Base-by-base conservation (phyloP, 345 rosid genomes). In the Jatropha curcas region DNA sequence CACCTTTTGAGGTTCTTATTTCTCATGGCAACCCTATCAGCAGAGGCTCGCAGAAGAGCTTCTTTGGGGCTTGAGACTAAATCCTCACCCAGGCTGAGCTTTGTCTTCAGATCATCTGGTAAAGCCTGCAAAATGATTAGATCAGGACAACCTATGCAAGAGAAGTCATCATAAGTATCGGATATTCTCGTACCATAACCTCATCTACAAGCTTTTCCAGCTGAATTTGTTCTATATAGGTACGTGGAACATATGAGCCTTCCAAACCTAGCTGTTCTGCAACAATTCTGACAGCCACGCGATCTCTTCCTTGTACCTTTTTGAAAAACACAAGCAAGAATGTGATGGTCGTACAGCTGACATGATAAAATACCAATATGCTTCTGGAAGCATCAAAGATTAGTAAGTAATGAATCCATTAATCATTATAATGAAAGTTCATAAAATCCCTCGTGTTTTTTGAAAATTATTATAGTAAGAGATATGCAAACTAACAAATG, bases 301-400 rank as follows among this genome's bases (percentile, higher is more conserved):
- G 88, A 70, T 96, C 99, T 84, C 83, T 90, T 81, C 99, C 99
- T 89, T 96, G 99, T 70, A 96, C 99, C 99, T 96, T 78, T 75
- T 79, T 58, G n/a, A 22, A 82, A 56, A 14, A 71, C 28, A 71
- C 69, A 74, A 41, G 22, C n/a, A 72, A 65, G 58, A 51, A 68
- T 11, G 5, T 13, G 20, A 28, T 3, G 60, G 28, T 35, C 62
- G 16, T 16, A 57, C 22, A 50, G 55, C 27, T 66, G 56, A 66
- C 17, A 48, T 33, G 43, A 28, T 28, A 51, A 46, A 46, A 22
- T 58, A 75, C 16, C 50, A 12, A 50, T 20, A 30, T 24, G 24
- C 8, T 28, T 53, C 14, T 35, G 22, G 16, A 37, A 70, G 10
- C 30, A 64, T 52, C 34, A 25, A n/a, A 74, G 14, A 28, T 28